These are phyloP conservation scores for Rhizomucor miehei DNA, from an alignment of 371 early-diverging fungal genomes.

Conservation along the genomic window DNA sequence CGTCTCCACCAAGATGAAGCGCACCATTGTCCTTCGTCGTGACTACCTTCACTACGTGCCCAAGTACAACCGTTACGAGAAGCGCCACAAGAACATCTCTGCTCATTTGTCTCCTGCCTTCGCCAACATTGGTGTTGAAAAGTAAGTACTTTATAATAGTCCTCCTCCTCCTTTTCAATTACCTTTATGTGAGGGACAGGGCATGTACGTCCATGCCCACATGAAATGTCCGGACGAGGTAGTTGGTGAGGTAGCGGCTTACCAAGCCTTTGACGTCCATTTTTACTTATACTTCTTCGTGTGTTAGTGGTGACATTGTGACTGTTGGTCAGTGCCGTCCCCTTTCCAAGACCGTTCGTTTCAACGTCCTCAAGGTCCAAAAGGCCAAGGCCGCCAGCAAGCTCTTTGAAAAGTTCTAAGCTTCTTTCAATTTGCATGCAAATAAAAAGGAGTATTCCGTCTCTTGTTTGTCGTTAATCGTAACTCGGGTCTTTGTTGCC, in stretches of 20 bases:
- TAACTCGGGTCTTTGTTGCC: no score
- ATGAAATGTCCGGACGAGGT: constrained; percentile 44
- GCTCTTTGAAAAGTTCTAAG: constrained; percentile 96
- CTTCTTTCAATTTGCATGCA: constrained; percentile 6
- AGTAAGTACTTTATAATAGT: constrained; percentile 32
- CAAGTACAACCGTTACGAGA: constrained; percentile 99
- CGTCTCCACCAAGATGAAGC: constrained; percentile 98
- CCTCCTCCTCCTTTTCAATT: constrained; percentile 8
- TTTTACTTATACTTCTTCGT: constrained; percentile 11
- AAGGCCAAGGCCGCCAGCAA: constrained; percentile 89
- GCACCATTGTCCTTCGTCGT: constrained; percentile 97
- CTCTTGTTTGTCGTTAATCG: neutral
- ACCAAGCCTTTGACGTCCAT: constrained; percentile 57
- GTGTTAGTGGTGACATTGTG: constrained; percentile 84
- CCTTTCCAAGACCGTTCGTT: constrained; percentile 98
- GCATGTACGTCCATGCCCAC: constrained; percentile 3
- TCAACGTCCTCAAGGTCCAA: constrained; percentile 98
- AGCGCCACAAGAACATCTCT: constrained; percentile 99
- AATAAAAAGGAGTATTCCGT: neutral
- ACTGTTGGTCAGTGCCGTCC: constrained; percentile 99
- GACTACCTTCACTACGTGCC: constrained; percentile 99
- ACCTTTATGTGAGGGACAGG: constrained; percentile 1
- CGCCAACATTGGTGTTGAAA: constrained; percentile 81
- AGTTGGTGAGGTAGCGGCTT: constrained; percentile 62
- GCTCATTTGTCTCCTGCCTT: constrained; percentile 99